A percentile compares a stretch with the other conserved stretches of the same genome.
Evolutionary conservation across 1,284 basidiomycete genomes (phyloP).

Genomic region (Cerrena zonata): DNA sequence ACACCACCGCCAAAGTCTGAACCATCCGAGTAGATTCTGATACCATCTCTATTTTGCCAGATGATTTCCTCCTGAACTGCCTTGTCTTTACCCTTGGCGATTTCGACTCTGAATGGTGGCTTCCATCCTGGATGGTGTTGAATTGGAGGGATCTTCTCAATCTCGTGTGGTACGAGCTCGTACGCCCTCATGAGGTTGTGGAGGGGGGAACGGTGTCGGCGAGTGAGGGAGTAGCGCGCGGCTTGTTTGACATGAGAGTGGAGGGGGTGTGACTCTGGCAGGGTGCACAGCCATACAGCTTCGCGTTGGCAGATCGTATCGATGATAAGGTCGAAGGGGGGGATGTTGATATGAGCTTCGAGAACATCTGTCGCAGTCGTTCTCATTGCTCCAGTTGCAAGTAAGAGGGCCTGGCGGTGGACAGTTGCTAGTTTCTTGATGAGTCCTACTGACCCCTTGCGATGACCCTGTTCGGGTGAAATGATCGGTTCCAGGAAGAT

Average conservation of each 20-base stretch:
- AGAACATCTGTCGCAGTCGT: slow-evolving; percentile 22
- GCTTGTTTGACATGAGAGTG: slow-evolving; percentile 9
- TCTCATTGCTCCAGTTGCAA: slow-evolving; percentile 20
- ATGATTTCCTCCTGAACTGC: slow-evolving; percentile 9
- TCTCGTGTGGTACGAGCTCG: slow-evolving; percentile 3
- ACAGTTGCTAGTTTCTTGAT: slow-evolving; percentile 10
- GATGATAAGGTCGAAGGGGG: slow-evolving; percentile 18
- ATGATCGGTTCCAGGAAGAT: slow-evolving; percentile 26
- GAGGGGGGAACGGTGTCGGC: slow-evolving; percentile 14
- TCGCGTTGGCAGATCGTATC: slow-evolving; percentile 13
- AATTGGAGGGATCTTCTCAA: slow-evolving; percentile 15
- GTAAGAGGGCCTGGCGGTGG: slow-evolving; percentile 17
- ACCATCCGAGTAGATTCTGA: slow-evolving; percentile 17
- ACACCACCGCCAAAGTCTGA: slow-evolving; percentile 9
- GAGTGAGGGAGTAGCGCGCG: slow-evolving; percentile 6
- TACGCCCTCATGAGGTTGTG: slow-evolving; percentile 20
- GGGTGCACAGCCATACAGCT: slow-evolving; percentile 19
- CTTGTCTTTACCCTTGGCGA: slow-evolving; percentile 7
- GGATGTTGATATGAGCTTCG: slow-evolving; percentile 19
- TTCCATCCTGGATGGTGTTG: slow-evolving; percentile 11
- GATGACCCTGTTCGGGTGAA: background rate
- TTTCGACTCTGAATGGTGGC: slow-evolving; percentile 4
- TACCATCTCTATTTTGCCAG: background rate
- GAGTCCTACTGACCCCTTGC: slow-evolving; percentile 11
- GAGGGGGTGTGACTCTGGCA: slow-evolving; percentile 29